phyloP scores from a whole-genome alignment of 768 basidiomycete genomes.

The Daedaleopsis sinensis region DNA sequence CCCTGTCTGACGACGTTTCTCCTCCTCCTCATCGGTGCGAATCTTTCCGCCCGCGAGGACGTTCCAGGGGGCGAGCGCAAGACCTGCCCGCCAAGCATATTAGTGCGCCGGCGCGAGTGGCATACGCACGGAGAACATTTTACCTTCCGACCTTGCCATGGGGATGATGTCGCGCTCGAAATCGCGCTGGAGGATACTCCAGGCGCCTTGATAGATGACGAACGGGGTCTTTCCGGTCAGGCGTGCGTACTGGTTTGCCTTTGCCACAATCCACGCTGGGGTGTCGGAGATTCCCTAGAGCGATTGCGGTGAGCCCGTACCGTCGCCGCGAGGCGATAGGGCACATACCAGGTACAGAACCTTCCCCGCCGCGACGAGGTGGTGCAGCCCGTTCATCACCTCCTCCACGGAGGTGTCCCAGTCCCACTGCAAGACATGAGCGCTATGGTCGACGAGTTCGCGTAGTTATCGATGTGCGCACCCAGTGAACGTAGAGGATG shows the following conservation, averaged over 20 bases:
- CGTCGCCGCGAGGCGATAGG: neutral
- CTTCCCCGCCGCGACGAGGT: conserved; percentile 53
- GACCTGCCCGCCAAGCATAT: too few species aligned
- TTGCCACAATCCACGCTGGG: conserved; percentile 38
- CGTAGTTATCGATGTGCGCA: conserved; percentile 39
- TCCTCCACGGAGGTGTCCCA: conserved; percentile 55
- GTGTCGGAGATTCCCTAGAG: conserved; percentile 29
- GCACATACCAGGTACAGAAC: conserved; percentile 37
- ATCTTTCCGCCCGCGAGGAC: conserved; percentile 44
- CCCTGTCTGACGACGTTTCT: conserved; percentile 26
- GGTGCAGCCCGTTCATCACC: conserved; percentile 56
- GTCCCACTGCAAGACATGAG: conserved; percentile 54
- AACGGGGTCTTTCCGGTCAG: conserved; percentile 42
- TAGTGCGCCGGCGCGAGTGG: too few species aligned
- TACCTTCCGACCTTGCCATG: conserved; percentile 29
- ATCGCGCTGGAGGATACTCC: conserved; percentile 29
- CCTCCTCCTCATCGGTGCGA: conserved; percentile 40
- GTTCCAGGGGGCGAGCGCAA: conserved; percentile 44
- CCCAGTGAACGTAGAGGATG: conserved; percentile 46
- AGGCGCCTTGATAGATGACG: conserved; percentile 41
- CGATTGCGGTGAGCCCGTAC: too few species aligned
- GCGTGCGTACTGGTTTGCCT: conserved; percentile 40
- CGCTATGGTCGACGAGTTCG: conserved; percentile 40
- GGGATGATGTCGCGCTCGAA: conserved; percentile 30
- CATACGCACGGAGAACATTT: too few species aligned